A percentile compares a stretch with the other conserved stretches of the same genome.
Conservation (phyloP, 2,329 filamentous ascomycete genomes). For the Aureobasidium sp. region DNA sequence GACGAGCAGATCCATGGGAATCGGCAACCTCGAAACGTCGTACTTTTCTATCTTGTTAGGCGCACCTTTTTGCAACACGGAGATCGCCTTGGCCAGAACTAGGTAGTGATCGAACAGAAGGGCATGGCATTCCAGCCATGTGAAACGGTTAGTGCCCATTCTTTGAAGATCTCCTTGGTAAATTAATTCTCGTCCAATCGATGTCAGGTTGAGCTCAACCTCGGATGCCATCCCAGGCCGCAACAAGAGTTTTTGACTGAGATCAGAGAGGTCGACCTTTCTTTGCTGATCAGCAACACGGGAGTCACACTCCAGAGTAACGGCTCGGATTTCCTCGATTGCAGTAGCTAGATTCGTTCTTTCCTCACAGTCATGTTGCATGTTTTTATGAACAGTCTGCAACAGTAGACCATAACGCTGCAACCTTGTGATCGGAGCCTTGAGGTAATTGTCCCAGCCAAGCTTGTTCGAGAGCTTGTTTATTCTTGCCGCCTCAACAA, state of each 20-base stretch:
- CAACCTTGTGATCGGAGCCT: conserved; percentile 84
- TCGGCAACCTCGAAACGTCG: conserved; percentile 89
- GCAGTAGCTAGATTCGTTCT: conserved; percentile 77
- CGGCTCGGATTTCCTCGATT: conserved; percentile 83
- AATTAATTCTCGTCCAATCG: conserved; percentile 86
- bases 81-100: conserved; percentile 70
- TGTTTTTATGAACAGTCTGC: conserved; percentile 75
- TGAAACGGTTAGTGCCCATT: conserved; percentile 80
- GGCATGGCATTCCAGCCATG: conserved; percentile 89
- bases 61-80: conserved; percentile 56
- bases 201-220: conserved; percentile 82
- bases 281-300: conserved; percentile 89
- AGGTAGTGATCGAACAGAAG: conserved; percentile 96
- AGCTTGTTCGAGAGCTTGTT: conserved; percentile 76
- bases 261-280: conserved; percentile 80
- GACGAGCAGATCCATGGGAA: conserved; percentile 92
- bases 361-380: conserved; percentile 77
- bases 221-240: conserved; percentile 77
- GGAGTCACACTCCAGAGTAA: conserved; percentile 83
- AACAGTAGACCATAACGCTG: conserved; percentile 85
- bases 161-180: conserved; percentile 83
- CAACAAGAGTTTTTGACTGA: conserved; percentile 75
- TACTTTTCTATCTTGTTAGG: conserved; percentile 73
- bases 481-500: conserved; percentile 71
- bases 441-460: conserved; percentile 91